phyloP scores from a whole-genome alignment of 148 eudicot species.

The Vaccinium macrocarpon region DNA sequence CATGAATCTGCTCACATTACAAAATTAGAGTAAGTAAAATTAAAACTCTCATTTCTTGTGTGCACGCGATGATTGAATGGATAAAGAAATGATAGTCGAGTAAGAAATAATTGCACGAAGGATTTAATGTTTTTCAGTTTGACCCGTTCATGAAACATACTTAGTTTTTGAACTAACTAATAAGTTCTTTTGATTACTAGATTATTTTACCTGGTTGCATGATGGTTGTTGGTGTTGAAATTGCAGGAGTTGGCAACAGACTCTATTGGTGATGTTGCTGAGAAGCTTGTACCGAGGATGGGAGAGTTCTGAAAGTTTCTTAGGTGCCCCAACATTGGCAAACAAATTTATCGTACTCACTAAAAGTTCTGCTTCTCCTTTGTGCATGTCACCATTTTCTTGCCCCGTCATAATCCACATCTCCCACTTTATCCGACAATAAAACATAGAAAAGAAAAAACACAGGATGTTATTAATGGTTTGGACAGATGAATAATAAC shows the following conservation, averaged over 20 bases:
- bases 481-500: neutral
- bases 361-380: slow-evolving; percentile 53
- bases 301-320: neutral
- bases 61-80: neutral
- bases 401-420: slow-evolving; percentile 64
- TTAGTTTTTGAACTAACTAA: neutral
- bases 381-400: slow-evolving; percentile 41
- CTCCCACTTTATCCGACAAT: slow-evolving; percentile 48
- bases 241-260: slow-evolving; percentile 45
- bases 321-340: slow-evolving; percentile 24
- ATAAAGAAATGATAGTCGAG: too few relatives aligned
- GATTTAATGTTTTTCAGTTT: too few relatives aligned
- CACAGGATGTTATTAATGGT: neutral
- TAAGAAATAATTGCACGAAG: too few relatives aligned
- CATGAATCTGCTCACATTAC: slow-evolving; percentile 23
- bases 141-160: too few relatives aligned
- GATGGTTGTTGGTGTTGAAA: slow-evolving; percentile 17
- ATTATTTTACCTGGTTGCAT: neutral
- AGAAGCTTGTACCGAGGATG: slow-evolving; percentile 40
- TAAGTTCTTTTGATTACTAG: neutral
- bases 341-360: slow-evolving; percentile 46
- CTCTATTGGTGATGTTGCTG: slow-evolving; percentile 31
- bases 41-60: too few relatives aligned
- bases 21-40: neutral
- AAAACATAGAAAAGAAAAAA: neutral